Base-by-base conservation (phyloP, 257 asterid genomes). In the Ocimum tenuiflorum region DNA sequence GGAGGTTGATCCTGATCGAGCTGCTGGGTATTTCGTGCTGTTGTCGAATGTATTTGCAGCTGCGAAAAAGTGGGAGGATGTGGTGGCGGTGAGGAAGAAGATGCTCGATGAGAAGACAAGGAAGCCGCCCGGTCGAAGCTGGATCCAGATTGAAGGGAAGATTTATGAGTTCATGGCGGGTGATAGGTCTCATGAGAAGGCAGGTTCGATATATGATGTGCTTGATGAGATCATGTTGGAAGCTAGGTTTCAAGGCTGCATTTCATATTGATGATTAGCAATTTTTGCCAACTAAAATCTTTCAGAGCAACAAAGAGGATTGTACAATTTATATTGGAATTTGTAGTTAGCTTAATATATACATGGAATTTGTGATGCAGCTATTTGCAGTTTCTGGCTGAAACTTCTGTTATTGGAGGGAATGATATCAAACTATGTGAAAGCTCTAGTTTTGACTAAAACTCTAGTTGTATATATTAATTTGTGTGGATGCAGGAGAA, bases 41-140 rank as follows among this genome's bases (percentile, higher is more conserved):
- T 60, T 88, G 77, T 83, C 95, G 3, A 80, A 82, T 62, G 78
- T 85, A 29, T 88, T 82, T 78, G 90, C 95, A 6, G 70, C 82
- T 42, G 84, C 81, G 23, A 77, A 43, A 73, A 91, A 77, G 79
- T 91, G 95, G 95, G 75, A 72, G 62, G 95, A 85, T 31, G 95
- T 82, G 71, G 84, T 70, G 57, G 62, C 35, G 29, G 80, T 80
- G 17, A 73, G 95, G 65, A 62, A 69, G 51, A 83, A 74, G 75
- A 88, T 91, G 80, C 73, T 78, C 13, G 73, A 77, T 47, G 60
- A 55, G 18, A 78, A 82, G 62, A 67, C 68, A 35, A 79, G 55
- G 67, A 88, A 85, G 82, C 80, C 80, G 65, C 87, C 87, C 3
- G 96, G 95, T 52, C 79, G 76, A 72, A 88, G 95, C 67, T 85